Conservation (phyloP, 2,329 filamentous ascomycete genomes). For the Hirsutella minnesotensis region DNA sequence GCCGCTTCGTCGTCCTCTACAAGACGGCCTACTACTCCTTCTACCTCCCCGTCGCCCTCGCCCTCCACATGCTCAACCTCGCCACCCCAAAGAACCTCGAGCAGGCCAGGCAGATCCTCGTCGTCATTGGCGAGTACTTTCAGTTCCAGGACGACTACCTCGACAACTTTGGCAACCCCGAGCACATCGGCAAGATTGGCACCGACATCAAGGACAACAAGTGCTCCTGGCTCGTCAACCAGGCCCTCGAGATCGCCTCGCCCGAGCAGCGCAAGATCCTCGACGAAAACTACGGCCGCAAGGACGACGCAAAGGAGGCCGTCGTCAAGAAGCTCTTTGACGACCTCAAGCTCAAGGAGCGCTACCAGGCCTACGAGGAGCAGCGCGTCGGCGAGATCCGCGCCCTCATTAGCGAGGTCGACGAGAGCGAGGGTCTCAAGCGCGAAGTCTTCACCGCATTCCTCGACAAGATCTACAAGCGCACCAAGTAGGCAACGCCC, state of each 20-base stretch:
- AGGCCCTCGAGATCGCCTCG: slow-evolving; percentile 69
- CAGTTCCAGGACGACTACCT: slow-evolving; percentile 98
- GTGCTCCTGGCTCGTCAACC: slow-evolving; percentile 97
- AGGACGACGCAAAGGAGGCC: slow-evolving; percentile 72
- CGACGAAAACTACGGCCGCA: slow-evolving; percentile 87
- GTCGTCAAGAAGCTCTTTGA: slow-evolving; percentile 81
- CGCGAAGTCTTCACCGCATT: slow-evolving; percentile 83
- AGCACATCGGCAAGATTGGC: slow-evolving; percentile 94
- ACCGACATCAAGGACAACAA: slow-evolving; percentile 99
- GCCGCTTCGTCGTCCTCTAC: slow-evolving; percentile 97
- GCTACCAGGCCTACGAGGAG: slow-evolving; percentile 86
- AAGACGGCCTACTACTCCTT: slow-evolving; percentile 99
- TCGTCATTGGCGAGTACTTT: slow-evolving; percentile 98
- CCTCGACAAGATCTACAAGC: slow-evolving; percentile 94
- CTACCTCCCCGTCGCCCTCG: slow-evolving; percentile 90
- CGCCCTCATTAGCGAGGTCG: slow-evolving; percentile 62
- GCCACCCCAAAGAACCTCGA: slow-evolving; percentile 84
- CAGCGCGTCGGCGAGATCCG: slow-evolving; percentile 68
- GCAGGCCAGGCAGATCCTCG: slow-evolving; percentile 81
- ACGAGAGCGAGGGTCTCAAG: slow-evolving; percentile 82
- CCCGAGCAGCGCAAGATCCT: slow-evolving; percentile 80
- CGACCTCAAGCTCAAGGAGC: slow-evolving; percentile 71
- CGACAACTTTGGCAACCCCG: slow-evolving; percentile 89
- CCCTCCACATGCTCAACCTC: slow-evolving; percentile 72
- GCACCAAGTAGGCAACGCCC: slow-evolving; percentile 61